These are phyloP conservation scores for Endothia cerciana DNA, from an alignment of 2,329 filamentous ascomycete genomes.

Conservation along the genomic window DNA sequence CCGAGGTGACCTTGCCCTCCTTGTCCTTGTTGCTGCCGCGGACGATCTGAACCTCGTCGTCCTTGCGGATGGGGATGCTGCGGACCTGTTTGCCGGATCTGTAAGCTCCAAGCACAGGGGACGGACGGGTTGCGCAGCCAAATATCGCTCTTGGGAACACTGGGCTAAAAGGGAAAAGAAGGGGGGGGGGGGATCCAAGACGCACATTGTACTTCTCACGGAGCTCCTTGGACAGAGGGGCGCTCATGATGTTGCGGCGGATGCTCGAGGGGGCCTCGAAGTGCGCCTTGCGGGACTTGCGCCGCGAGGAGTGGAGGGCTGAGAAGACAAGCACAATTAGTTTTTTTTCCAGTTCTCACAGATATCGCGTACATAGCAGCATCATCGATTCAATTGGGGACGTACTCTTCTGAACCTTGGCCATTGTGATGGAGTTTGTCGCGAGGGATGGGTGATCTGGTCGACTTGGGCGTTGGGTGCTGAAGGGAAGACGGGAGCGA, in stretches of 20 bases:
- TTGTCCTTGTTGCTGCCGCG: slow-evolving; percentile 96
- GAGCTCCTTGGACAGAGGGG: slow-evolving; percentile 93
- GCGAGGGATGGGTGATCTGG: slow-evolving; percentile 25
- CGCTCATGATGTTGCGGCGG: slow-evolving; percentile 96
- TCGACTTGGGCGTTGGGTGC: slow-evolving; percentile 23
- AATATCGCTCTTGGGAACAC: background rate
- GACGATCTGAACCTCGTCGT: slow-evolving; percentile 91
- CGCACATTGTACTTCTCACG: slow-evolving; percentile 98
- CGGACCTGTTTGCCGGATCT: slow-evolving; percentile 65
- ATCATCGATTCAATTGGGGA: slow-evolving; percentile 4
- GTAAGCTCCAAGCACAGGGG: background rate
- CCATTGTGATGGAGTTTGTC: slow-evolving; percentile 59
- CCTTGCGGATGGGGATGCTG: slow-evolving; percentile 96
- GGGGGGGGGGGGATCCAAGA: slow-evolving; percentile 26
- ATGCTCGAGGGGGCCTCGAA: slow-evolving; percentile 93
- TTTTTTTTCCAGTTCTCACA: slow-evolving; percentile 13
- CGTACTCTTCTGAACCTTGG: slow-evolving; percentile 64
- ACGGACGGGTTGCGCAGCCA: background rate
- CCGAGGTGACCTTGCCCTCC: slow-evolving; percentile 96
- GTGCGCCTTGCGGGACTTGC: slow-evolving; percentile 99
- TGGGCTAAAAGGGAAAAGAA: background rate
- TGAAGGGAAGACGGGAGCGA: background rate
- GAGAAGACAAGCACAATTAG: slow-evolving; percentile 32
- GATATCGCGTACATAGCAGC: background rate
- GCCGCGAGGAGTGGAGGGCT: slow-evolving; percentile 80